Percentiles rank a stretch among this genome's conserved stretches.
These are phyloP conservation scores for Chlorella sp. DNA, from an alignment of 139 green algal species.

Conservation along the genomic window DNA sequence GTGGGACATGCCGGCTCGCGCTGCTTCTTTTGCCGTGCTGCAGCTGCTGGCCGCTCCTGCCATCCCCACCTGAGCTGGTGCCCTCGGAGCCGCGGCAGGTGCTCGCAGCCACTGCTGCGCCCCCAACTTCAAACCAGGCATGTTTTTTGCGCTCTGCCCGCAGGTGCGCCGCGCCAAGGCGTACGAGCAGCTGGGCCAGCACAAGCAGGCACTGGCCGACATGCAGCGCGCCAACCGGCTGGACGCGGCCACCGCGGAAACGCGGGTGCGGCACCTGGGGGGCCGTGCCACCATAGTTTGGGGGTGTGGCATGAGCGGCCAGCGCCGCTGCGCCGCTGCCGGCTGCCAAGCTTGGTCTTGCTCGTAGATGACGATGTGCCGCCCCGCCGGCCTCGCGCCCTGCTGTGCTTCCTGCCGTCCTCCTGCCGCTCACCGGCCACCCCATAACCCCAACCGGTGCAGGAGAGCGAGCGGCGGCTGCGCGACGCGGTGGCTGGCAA, in stretches of 20 bases:
- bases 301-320: neutral
- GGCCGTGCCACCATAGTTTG: neutral
- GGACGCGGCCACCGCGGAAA: conserved; percentile 63
- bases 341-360: too few relatives aligned
- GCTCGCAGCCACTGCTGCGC: too few relatives aligned
- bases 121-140: too few relatives aligned
- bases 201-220: conserved; percentile 82
- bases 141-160: conserved; percentile 29
- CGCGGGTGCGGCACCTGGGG: conserved; percentile 24
- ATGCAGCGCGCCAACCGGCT: conserved; percentile 63
- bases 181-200: conserved; percentile 81
- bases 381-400: too few relatives aligned
- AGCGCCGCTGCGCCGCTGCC: neutral
- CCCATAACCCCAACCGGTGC: neutral
- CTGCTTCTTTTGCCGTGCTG: neutral
- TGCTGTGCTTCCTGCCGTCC: too few relatives aligned
- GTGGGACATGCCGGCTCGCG: neutral
- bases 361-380: too few relatives aligned
- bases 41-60: conserved; percentile 6
- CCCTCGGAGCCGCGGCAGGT: neutral
- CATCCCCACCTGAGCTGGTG: conserved; percentile 15
- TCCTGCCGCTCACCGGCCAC: too few relatives aligned
- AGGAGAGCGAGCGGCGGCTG: conserved; percentile 76
- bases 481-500: conserved; percentile 67
- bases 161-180: conserved; percentile 71